Evolutionary conservation across 2,329 filamentous ascomycete genomes (phyloP).

Genomic region (Penicillium verrucosum): DNA sequence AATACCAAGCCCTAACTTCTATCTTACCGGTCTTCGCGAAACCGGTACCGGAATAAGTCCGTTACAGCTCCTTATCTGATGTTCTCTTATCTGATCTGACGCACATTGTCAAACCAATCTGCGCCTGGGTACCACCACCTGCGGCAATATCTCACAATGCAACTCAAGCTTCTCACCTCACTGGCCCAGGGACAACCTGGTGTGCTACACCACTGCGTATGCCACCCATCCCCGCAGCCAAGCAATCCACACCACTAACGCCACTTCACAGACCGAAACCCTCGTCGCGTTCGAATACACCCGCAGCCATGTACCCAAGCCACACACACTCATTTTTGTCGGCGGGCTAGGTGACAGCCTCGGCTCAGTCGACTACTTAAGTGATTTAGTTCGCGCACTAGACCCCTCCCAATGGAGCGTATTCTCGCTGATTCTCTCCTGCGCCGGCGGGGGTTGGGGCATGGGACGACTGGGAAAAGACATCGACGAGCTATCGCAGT

Average conservation of each 20-base stretch:
- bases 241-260: background rate
- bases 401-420: constrained; percentile 50
- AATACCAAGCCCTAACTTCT: constrained; percentile 3
- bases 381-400: constrained; percentile 47
- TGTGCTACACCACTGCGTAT: constrained; percentile 23
- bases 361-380: constrained; percentile 52
- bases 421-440: constrained; percentile 49
- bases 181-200: constrained; percentile 20
- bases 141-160: constrained; percentile 9
- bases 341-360: constrained; percentile 58
- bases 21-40: background rate
- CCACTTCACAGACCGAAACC: constrained; percentile 27
- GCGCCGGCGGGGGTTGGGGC: constrained; percentile 55
- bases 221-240: background rate
- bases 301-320: constrained; percentile 27
- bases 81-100: constrained; percentile 23
- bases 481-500: constrained; percentile 50
- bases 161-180: constrained; percentile 19
- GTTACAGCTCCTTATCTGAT: constrained; percentile 19
- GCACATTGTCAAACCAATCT: constrained; percentile 1
- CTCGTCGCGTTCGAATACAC: constrained; percentile 42
- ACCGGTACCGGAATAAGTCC: background rate
- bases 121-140: background rate
- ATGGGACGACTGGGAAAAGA: constrained; percentile 51
- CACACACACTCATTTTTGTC: constrained; percentile 54